A percentile compares a stretch with the other conserved stretches of the same genome.
phyloP scores from a whole-genome alignment of 176 grass and related monocot genomes.

The Juncus inflexus region DNA sequence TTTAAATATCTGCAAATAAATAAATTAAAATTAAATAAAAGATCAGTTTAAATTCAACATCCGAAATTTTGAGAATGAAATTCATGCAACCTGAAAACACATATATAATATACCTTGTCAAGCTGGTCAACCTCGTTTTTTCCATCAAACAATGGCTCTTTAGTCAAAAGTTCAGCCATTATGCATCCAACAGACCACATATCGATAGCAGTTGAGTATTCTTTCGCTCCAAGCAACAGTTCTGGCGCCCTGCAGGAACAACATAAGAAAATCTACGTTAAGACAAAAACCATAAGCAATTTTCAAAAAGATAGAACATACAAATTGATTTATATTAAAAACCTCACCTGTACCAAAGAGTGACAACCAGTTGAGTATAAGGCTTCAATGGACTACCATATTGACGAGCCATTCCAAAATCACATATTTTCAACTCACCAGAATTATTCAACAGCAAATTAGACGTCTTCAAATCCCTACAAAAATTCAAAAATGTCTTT shows the following conservation, averaged over 20 bases:
- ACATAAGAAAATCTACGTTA: neutral
- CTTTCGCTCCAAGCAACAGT: slow-evolving; percentile 68
- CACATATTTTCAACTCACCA: slow-evolving; percentile 93
- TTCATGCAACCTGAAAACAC: slow-evolving; percentile 9
- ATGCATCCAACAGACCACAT: slow-evolving; percentile 95
- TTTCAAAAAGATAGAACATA: slow-evolving; percentile 27
- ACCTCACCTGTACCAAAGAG: slow-evolving; percentile 83
- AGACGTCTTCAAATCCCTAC: slow-evolving; percentile 83
- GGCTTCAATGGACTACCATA: slow-evolving; percentile 82
- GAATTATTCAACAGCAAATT: slow-evolving; percentile 86
- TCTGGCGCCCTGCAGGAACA: slow-evolving; percentile 54
- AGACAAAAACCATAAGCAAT: slow-evolving; percentile 15
- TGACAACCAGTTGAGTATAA: slow-evolving; percentile 86
- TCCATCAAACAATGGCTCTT: slow-evolving; percentile 64
- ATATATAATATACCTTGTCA: slow-evolving; percentile 42
- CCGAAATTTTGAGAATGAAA: neutral
- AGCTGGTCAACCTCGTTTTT: slow-evolving; percentile 64
- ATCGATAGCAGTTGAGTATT: slow-evolving; percentile 89
- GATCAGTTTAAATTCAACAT: slow-evolving; percentile 16
- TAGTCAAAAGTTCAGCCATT: slow-evolving; percentile 71
- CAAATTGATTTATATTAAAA: slow-evolving; percentile 14
- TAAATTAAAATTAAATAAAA: slow-evolving; percentile 23
- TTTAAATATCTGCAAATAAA: slow-evolving; percentile 60
- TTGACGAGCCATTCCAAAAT: slow-evolving; percentile 87
- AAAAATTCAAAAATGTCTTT: neutral